Evolutionary conservation across 176 grass and related monocot species (phyloP), one percentile per base, ranked within the genome.

Genomic region (Ensete glaucum): DNA sequence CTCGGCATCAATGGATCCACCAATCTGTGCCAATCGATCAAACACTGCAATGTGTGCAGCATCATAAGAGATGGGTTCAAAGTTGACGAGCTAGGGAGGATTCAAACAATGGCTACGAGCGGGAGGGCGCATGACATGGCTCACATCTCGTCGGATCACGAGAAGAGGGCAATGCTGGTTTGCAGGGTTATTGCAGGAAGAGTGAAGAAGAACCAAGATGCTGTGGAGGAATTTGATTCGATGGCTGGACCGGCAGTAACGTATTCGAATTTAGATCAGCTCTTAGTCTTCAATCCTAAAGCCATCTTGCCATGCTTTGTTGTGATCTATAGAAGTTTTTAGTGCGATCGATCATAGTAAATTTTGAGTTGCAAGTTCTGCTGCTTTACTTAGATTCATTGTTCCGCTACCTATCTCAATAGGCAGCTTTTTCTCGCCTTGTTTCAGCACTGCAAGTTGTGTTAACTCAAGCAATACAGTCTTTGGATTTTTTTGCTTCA

Each of bases 161-260:
- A 71, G 49, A 71, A 71, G 49, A 71, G 49, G 68, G 68, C 68
- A 1, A 71, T 71, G 68, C 68, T 71, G 1, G 48, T 71, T 17
- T 71, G 68, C 68, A 50, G 68, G 68, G 68, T 71, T 19, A 71
- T 71, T 1, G 68, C 68, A 51, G 68, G 68, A 2, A 71, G 68
- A 52, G 68, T 71, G 48, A 71, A 16, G 50, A 71, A 16, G 68
- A 51, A 16, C 15, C 68, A 71, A 52, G 43, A 19, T 52, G 17
- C 9, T 11, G 49, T 19, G 14, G 68, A 71, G 57, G 57, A 62
- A 9, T 62, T 19, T 17, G 57, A 62, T 62, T 62, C 57, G 9
- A n/a, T n/a, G 17, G 13, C 57, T 62, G 57, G 57, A 15, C 20
- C 57, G 6, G 57, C 57, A 21, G 57, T 15, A 15, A 62, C 15